Base-by-base conservation (phyloP, 305 asterid species). In the Fraxinus platypoda region DNA sequence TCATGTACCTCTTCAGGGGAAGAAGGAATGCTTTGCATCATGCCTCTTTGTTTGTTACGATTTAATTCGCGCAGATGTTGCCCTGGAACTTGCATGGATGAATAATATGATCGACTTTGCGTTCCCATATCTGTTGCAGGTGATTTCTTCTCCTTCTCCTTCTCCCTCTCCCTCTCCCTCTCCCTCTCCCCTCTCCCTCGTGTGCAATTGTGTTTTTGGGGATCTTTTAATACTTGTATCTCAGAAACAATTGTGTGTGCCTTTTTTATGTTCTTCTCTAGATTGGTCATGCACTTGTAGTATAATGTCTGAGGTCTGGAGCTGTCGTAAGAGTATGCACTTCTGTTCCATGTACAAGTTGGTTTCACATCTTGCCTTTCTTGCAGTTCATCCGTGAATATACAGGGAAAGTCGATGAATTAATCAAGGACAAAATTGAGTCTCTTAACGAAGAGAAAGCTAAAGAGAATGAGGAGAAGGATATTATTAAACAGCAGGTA, bases 21-120 rank as follows among this genome's bases (percentile, higher is more conserved):
- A 97, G 96, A 97, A 94, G 93, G 99, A 97, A 88, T 97, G 99
- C 89, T 97, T 93, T 6, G 94, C 99, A 0, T 94, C 99, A 8
- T 97, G 99, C 94, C 94, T 97, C 83, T 97, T 97, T 83, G 99
- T 97, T 71, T 97, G 99, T 83, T 97, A 97, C 46, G 99, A 97
- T 77, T 85, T 94, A 86, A 91, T 97, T 74, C 98, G 98, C 49
- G 85, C 94, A 0, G 99, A 96, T 87, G 97, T 96, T 77, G 99
- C 93, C 5, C 95, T 97, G 80, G 99, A 97, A 84, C 97, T 97
- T 35, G 98, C 98, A 81, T 97, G 99, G 99, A 90, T 92, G 89
- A 93, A 97, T 85, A 93, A 93, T 86, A 94, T 93, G 97, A 86
- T 97, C 26, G 99, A 97, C 88, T 97, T 97, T 87, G 97, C 98